These are phyloP conservation scores for Monascus ruber DNA, from an alignment of 2,329 filamentous ascomycete genomes.

Conservation along the genomic window DNA sequence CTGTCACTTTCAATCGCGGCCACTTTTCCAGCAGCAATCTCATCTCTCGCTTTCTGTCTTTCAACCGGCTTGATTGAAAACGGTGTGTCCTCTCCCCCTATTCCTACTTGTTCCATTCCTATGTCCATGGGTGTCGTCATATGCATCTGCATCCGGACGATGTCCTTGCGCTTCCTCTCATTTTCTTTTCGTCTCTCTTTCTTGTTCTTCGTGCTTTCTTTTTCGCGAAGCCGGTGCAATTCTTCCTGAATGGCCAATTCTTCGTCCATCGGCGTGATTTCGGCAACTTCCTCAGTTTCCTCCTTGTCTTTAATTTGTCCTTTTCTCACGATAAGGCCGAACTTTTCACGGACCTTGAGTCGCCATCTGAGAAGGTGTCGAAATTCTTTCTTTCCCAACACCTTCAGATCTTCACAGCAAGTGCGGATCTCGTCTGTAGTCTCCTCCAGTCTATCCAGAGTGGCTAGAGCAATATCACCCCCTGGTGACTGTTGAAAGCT, in stretches of 20 bases:
- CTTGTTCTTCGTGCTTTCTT: constrained; percentile 64
- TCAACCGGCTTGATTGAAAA: constrained; percentile 78
- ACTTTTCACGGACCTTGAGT: constrained; percentile 76
- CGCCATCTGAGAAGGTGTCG: constrained; percentile 82
- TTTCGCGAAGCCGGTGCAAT: constrained; percentile 69
- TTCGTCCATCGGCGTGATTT: constrained; percentile 86
- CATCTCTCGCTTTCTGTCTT: constrained; percentile 57
- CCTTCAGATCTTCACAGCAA: constrained; percentile 74
- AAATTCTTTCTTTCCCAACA: constrained; percentile 90
- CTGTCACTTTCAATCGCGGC: constrained; percentile 46
- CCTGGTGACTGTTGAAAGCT: constrained; percentile 70
- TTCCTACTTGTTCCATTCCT: constrained; percentile 75
- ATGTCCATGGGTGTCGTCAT: constrained; percentile 96
- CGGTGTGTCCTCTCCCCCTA: constrained; percentile 68
- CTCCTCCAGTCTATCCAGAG: constrained; percentile 73
- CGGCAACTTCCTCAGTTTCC: constrained; percentile 61
- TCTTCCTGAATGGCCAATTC: constrained; percentile 85
- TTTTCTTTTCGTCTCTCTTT: constrained; percentile 79
- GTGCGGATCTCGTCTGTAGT: constrained; percentile 71
- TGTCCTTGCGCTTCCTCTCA: constrained; percentile 86
- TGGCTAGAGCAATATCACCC: constrained; percentile 75
- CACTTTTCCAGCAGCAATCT: constrained; percentile 71
- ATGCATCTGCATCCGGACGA: constrained; percentile 92
- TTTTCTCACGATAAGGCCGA: constrained; percentile 74
- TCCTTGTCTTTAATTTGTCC: constrained; percentile 35